A percentile compares a stretch with the other conserved stretches of the same genome.
These are phyloP conservation scores for Mesembryanthemum crystallinum DNA, from an alignment of 148 eudicot genomes.

Conservation along the genomic window DNA sequence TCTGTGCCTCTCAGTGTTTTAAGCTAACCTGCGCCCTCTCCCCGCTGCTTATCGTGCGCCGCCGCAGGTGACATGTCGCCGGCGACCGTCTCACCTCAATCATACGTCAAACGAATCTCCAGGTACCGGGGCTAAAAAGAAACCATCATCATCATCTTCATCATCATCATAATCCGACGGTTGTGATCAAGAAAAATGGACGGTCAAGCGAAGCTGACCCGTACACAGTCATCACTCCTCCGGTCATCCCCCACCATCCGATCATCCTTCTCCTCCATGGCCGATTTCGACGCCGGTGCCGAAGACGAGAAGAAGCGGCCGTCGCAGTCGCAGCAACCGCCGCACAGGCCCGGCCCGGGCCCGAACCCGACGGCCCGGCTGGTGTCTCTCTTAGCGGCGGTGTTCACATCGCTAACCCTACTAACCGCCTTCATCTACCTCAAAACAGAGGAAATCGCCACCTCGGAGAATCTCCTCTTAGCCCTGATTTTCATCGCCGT, in stretches of 20 bases:
- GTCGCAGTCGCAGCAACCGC: background rate
- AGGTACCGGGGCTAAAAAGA: slow-evolving; percentile 28
- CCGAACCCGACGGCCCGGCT: slow-evolving; percentile 32
- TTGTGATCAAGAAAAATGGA: slow-evolving; percentile 40
- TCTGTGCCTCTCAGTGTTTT: too few relatives aligned
- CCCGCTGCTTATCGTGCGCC: slow-evolving; percentile 31
- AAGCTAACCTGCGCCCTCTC: slow-evolving; percentile 3
- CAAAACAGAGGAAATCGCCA: slow-evolving; percentile 38
- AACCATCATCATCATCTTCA: too few relatives aligned
- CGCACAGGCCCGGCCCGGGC: slow-evolving; percentile 31
- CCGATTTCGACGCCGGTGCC: slow-evolving; percentile 18
- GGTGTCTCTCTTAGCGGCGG: slow-evolving; percentile 18
- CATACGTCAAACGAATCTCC: slow-evolving; percentile 24
- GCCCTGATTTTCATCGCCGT: slow-evolving; percentile 55
- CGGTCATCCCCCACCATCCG: slow-evolving; percentile 81
- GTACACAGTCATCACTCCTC: slow-evolving; percentile 78
- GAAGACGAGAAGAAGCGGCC: background rate
- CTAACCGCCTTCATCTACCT: slow-evolving; percentile 40
- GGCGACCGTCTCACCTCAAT: slow-evolving; percentile 5
- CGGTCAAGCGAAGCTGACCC: slow-evolving; percentile 57
- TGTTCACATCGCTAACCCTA: slow-evolving; percentile 27
- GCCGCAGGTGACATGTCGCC: slow-evolving; percentile 34
- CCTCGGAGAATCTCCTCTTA: slow-evolving; percentile 61
- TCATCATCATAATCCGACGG: slow-evolving; percentile 1
- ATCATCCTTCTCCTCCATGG: slow-evolving; percentile 41